Evolutionary conservation across 352 stramenopile species (phyloP).

Genomic region (Globisporangium cystogenes): DNA sequence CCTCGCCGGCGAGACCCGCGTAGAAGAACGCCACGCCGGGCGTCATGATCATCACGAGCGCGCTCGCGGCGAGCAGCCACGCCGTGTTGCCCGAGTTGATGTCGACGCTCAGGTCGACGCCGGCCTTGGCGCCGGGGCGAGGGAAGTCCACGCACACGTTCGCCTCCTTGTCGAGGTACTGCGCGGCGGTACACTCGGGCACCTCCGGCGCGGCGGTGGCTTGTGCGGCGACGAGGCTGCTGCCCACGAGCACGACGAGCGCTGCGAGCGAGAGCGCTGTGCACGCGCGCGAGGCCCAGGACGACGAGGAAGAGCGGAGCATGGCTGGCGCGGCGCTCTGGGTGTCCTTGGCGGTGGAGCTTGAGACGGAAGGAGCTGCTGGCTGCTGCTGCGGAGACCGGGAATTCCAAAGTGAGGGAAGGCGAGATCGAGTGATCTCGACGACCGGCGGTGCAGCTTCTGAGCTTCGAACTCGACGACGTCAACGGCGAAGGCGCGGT

Average conservation of each 20-base stretch:
- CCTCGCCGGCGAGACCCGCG: slow-evolving; percentile 57
- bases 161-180: slow-evolving; percentile 31
- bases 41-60: slow-evolving; percentile 71
- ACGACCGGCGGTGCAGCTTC: too few species aligned
- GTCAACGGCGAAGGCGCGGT: too few species aligned
- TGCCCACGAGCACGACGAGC: slow-evolving; percentile 11
- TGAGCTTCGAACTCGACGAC: too few species aligned
- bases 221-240: slow-evolving; percentile 4
- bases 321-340: background rate
- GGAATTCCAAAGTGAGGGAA: slow-evolving; percentile 12
- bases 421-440: background rate
- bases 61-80: slow-evolving; percentile 48
- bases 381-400: slow-evolving; percentile 3
- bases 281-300: slow-evolving; percentile 7
- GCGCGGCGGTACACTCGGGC: slow-evolving; percentile 13
- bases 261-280: slow-evolving; percentile 8
- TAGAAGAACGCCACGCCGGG: slow-evolving; percentile 76
- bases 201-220: background rate
- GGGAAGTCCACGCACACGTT: slow-evolving; percentile 34
- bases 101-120: slow-evolving; percentile 19
- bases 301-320: slow-evolving; percentile 4
- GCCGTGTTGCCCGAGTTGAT: slow-evolving; percentile 55
- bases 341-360: background rate
- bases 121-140: slow-evolving; percentile 26
- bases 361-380: background rate